Evolutionary conservation across 2,329 filamentous ascomycete species (phyloP), one percentile per base, ranked within the genome.

Genomic region (Amauroascus niger): DNA sequence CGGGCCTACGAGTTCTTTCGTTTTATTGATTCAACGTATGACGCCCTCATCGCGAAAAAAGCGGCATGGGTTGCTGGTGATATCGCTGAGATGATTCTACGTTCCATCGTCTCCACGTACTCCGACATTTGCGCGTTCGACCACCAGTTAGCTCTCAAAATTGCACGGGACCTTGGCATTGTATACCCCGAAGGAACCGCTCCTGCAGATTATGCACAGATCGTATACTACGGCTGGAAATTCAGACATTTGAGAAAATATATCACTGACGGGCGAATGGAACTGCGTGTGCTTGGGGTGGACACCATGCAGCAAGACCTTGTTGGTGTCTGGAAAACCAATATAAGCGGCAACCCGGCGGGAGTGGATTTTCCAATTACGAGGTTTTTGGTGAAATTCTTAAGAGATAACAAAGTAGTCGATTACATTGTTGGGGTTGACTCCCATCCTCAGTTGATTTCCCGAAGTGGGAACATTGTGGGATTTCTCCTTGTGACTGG

Each of bases 391-490:
- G 81, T 87, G 4, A 74, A 79, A 22, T 84, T 87, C 59, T 74
- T 97, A 32, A 75, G 84, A 14, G 71, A 77, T 6, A 84, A 85
- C 37, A 82, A 83, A 51, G 74, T 97, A 24, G 80, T 95, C 22
- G 82, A 89, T 55, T 97, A 96, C 68, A 82, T 98, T 44, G 79
- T 96, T 49, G 88, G 91, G 1, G 83, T 91, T 13, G 89, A 89
- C 53, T 96, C 91, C 30, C 93, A 97, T 64, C 88, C 90, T 1
- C 89, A 95, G 64, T 81, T 97, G 51, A 93, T 94, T 18, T 77
- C 79, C 33, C 82, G 89, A 60, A 87, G 87, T 63, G 78, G 79
- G 39, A 95, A 95, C 58, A 86, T 97, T 51, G 76, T 96, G 46
- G 87, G 87, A 0, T 97, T 97, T 63, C 75, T 97, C 49, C 79